Evolutionary conservation across 2,329 filamentous ascomycete species (phyloP).

Genomic region (Colletotrichum tabaci): DNA sequence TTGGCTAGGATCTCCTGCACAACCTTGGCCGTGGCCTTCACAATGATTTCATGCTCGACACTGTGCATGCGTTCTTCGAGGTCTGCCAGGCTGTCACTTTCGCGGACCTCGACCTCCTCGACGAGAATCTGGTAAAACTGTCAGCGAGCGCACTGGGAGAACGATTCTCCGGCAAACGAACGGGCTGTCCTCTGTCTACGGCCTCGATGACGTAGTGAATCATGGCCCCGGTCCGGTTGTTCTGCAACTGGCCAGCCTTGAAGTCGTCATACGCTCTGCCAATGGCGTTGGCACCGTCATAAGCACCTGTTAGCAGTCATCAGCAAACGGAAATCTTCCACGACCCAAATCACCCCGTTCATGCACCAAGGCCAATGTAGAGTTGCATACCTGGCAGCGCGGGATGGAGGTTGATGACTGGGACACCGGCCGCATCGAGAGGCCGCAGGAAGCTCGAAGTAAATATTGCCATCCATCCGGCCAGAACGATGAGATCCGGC

Average conservation of each 20-base stretch:
- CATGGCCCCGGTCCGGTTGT: slow-evolving; percentile 87
- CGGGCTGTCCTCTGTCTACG: slow-evolving; percentile 83
- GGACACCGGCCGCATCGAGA: slow-evolving; percentile 72
- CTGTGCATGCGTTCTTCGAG: slow-evolving; percentile 82
- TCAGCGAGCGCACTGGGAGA: slow-evolving; percentile 27
- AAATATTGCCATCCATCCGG: slow-evolving; percentile 91
- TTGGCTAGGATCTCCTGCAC: slow-evolving; percentile 54
- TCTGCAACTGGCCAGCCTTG: slow-evolving; percentile 72
- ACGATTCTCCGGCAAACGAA: slow-evolving; percentile 58
- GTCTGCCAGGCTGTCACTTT: slow-evolving; percentile 66
- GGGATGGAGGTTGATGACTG: slow-evolving; percentile 88
- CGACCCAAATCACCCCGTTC: neutral
- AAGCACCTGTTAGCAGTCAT: slow-evolving; percentile 68
- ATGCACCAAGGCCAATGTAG: slow-evolving; percentile 48
- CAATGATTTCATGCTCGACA: slow-evolving; percentile 84
- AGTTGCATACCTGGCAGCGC: slow-evolving; percentile 69
- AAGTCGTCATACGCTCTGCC: slow-evolving; percentile 83
- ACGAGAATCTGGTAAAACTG: slow-evolving; percentile 47
- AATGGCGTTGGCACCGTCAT: slow-evolving; percentile 85
- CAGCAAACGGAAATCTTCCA: neutral
- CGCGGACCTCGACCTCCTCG: slow-evolving; percentile 75
- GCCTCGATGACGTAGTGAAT: slow-evolving; percentile 86
- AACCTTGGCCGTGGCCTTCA: slow-evolving; percentile 76
- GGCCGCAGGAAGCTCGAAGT: slow-evolving; percentile 79
- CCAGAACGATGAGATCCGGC: slow-evolving; percentile 84